phyloP scores from a whole-genome alignment of 176 grass and related monocot species.

The Aegilops speltoides region DNA sequence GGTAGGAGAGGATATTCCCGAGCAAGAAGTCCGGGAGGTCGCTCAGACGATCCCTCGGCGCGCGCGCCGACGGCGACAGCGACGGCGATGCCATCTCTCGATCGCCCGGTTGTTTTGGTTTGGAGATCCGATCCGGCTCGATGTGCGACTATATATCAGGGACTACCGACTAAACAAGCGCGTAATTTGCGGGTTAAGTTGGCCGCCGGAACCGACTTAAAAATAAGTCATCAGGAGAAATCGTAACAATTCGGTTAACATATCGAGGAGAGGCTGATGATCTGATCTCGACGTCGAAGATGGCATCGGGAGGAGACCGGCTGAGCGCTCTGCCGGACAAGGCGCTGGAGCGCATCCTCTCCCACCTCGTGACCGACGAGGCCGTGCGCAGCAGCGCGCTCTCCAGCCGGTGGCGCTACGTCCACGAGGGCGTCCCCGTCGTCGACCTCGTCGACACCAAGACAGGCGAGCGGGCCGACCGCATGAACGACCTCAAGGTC shows the following conservation, averaged over 20 bases:
- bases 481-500: neutral
- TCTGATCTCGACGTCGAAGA: neutral
- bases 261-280: neutral
- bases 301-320: neutral
- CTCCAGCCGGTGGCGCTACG: neutral
- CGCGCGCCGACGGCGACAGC: neutral
- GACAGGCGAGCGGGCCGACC: neutral
- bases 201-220: too few species aligned
- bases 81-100: neutral
- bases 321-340: neutral
- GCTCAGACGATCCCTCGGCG: neutral
- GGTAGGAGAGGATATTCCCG: neutral
- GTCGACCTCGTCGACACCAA: neutral
- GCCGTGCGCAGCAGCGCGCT: neutral
- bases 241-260: neutral
- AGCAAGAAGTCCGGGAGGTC: neutral
- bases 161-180: too few species aligned
- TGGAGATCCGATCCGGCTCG: neutral
- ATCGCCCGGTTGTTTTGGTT: neutral
- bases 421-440: neutral
- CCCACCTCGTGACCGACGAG: neutral
- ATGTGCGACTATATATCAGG: too few species aligned
- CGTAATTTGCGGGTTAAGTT: too few species aligned
- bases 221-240: too few species aligned
- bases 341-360: neutral